Base-by-base conservation (phyloP, 1,284 basidiomycete genomes). In the Ceratobasidium sp. region DNA sequence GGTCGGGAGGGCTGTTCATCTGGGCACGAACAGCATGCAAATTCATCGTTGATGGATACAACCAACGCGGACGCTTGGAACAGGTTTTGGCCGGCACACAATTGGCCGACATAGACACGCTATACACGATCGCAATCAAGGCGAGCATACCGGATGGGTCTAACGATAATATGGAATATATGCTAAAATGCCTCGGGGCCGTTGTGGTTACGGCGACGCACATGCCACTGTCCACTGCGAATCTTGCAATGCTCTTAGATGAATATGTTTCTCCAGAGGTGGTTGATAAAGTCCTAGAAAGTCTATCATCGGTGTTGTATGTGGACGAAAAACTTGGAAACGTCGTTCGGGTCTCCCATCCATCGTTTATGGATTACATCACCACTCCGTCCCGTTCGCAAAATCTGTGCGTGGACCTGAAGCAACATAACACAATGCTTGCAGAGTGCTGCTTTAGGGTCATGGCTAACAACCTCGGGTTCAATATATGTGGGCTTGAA, bases 401-500 rank as follows among this genome's bases (percentile, higher is more conserved):
- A 6, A 19, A 53, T 1, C 53, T 66, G 6, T 54, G 37, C 9
- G 48, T 72, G 7, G 34, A 66, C 16, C 64, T 51, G 2, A 31
- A 53, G 31, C 24, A 53, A 0, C 29, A 34, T 0, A 31, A 66
- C 43, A 53, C 51, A 9, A 37, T 53, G 27, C 53, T 71, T 8
- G 24, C 53, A 3, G 8, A 22, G 9, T 31, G 54, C 6, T 71
- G 68, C 16, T 16, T 71, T 19, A 1, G 19, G 37, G 59, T 24
- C 3, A 71, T 71, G 68, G 22, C 3, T 4, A 1, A 13, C 13
- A 59, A 53, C 7, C 43, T 74, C 1, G 51, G 4, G 13, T 74
- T 74, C 48, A 74, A 74, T 24, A 74, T 74, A 29, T 74, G 71
- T 43, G 37, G n/a, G 9, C 58, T 74, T 16, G 71, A 74, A 27